Conservation (phyloP, 805 yeast species). For the Pichia nakasei region DNA sequence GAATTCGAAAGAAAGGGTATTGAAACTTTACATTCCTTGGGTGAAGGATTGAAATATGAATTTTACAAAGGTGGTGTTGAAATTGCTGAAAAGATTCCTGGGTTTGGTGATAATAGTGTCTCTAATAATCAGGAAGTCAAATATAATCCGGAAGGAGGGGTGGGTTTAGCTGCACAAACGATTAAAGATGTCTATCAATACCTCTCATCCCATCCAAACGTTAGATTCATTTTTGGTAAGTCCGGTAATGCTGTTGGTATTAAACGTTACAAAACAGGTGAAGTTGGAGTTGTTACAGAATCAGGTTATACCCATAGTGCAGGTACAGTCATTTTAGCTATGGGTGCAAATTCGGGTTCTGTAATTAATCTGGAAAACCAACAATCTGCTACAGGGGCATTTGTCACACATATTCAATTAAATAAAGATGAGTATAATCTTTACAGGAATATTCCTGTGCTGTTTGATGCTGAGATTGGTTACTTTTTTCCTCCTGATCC, state of each 20-base stretch:
- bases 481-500: slow-evolving; percentile 42
- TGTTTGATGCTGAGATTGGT: slow-evolving; percentile 36
- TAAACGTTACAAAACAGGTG: slow-evolving; percentile 3
- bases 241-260: slow-evolving; percentile 18
- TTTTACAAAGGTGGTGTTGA: slow-evolving; percentile 23
- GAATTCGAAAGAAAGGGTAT: slow-evolving; percentile 30
- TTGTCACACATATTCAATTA: slow-evolving; percentile 32
- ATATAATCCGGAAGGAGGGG: slow-evolving; percentile 34
- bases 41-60: slow-evolving; percentile 21
- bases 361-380: slow-evolving; percentile 24
- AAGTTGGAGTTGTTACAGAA: slow-evolving; percentile 17
- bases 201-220: slow-evolving; percentile 21
- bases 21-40: slow-evolving; percentile 21
- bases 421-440: slow-evolving; percentile 27
- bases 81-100: slow-evolving; percentile 16
- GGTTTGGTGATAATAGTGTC: slow-evolving; percentile 12
- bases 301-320: slow-evolving; percentile 25
- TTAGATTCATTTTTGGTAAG: slow-evolving; percentile 26
- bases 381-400: slow-evolving; percentile 32
- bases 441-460: slow-evolving; percentile 32
- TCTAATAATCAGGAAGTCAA: slow-evolving; percentile 12
- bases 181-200: slow-evolving; percentile 24
- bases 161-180: slow-evolving; percentile 31
- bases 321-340: slow-evolving; percentile 26
- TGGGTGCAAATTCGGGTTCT: slow-evolving; percentile 33